phyloP scores from a whole-genome alignment of 176 grass and related monocot species.

The Elaeis guineensis region DNA sequence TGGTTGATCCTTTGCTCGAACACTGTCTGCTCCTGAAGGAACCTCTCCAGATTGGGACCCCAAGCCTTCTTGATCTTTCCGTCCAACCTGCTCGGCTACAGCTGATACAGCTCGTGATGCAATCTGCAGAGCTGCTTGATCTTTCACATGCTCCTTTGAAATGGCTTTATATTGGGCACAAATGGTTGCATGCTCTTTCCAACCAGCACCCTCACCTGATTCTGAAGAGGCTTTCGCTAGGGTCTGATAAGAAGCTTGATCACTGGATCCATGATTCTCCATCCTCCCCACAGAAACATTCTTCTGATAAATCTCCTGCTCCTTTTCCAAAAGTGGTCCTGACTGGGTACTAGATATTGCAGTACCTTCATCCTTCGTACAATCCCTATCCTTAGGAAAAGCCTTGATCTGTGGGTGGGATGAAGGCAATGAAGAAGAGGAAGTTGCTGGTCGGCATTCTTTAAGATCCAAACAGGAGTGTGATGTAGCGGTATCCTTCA shows the following conservation, averaged over 20 bases:
- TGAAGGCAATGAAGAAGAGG: slow-evolving; percentile 10
- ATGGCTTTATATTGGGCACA: background rate
- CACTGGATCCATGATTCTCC: slow-evolving; percentile 15
- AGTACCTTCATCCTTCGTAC: slow-evolving; percentile 31
- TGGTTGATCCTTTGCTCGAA: slow-evolving; percentile 25
- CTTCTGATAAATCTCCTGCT: slow-evolving; percentile 2
- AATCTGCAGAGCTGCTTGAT: slow-evolving; percentile 26
- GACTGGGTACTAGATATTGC: slow-evolving; percentile 25
- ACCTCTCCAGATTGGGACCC: slow-evolving; percentile 28
- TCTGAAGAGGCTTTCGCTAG: slow-evolving; percentile 41
- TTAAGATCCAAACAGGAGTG: slow-evolving; percentile 35
- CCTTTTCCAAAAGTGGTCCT: slow-evolving; percentile 35
- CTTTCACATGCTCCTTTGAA: slow-evolving; percentile 25
- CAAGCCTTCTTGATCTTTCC: slow-evolving; percentile 30
- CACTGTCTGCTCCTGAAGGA: slow-evolving; percentile 22
- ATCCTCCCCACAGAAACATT: background rate
- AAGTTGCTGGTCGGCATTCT: slow-evolving; percentile 12
- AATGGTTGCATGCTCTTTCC: slow-evolving; percentile 26
- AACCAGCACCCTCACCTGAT: slow-evolving; percentile 11
- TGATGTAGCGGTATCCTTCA: slow-evolving; percentile 37
- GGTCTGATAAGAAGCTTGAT: slow-evolving; percentile 29
- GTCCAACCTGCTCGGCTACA: slow-evolving; percentile 25
- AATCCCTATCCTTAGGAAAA: slow-evolving; percentile 22
- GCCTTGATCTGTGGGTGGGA: slow-evolving; percentile 6
- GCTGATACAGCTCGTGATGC: slow-evolving; percentile 21